Evolutionary conservation across 2,329 filamentous ascomycete species (phyloP).

Genomic region (Colletotrichum sp.): DNA sequence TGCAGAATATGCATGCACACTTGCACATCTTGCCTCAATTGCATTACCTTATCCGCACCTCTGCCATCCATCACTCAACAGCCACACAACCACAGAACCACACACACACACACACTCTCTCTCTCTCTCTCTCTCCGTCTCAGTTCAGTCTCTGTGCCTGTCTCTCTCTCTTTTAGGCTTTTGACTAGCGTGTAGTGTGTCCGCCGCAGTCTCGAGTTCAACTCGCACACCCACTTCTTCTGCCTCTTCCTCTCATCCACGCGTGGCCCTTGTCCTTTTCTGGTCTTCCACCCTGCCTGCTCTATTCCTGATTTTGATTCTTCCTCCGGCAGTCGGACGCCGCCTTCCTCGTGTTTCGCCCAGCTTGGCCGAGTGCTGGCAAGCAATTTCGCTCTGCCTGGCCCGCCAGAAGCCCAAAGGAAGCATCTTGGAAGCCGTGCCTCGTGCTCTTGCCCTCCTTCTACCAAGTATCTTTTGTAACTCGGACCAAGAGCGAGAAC

Average conservation of each 20-base stretch:
- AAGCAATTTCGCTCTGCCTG: constrained; percentile 11
- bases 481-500: neutral
- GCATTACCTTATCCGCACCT: neutral
- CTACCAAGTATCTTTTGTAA: neutral
- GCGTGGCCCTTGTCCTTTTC: constrained; percentile 8
- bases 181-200: neutral
- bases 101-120: too few species aligned
- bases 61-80: neutral
- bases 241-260: neutral
- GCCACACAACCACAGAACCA: neutral
- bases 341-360: constrained; percentile 14
- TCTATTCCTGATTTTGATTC: constrained; percentile 17
- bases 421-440: constrained; percentile 2
- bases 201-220: neutral
- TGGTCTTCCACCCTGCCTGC: neutral
- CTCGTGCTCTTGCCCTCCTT: neutral
- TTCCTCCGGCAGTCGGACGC: constrained; percentile 16
- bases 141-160: neutral
- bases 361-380: neutral
- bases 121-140: neutral
- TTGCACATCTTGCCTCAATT: constrained; percentile 6
- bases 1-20: constrained; percentile 5
- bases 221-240: neutral
- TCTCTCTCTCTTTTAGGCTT: neutral
- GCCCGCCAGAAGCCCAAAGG: neutral